A percentile compares a stretch with the other conserved stretches of the same genome.
Evolutionary conservation across 176 grass and related monocot genomes (phyloP).

Genomic region (Aegilops speltoides): DNA sequence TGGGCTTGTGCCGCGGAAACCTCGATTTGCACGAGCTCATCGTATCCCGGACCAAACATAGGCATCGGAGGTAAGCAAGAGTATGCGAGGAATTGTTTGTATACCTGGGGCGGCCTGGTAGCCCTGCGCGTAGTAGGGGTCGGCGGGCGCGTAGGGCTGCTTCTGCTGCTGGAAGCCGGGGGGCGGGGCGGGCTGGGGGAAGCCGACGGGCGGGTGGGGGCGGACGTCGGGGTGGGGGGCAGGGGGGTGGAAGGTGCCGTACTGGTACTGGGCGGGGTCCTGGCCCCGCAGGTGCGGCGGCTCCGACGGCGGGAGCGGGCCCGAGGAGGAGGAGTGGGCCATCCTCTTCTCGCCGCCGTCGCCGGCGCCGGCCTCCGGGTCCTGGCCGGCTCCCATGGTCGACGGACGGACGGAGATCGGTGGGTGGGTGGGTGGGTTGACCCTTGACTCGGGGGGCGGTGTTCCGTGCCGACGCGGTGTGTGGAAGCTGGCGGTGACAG

Average conservation of each 20-base stretch:
- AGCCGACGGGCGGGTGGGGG: slow-evolving; percentile 48
- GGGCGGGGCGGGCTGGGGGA: slow-evolving; percentile 54
- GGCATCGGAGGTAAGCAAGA: neutral
- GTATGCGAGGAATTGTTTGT: neutral
- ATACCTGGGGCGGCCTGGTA: slow-evolving; percentile 57
- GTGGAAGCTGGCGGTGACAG: neutral
- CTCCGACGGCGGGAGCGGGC: slow-evolving; percentile 39
- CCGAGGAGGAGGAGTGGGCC: slow-evolving; percentile 26
- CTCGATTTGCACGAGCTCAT: neutral
- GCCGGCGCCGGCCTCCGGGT: slow-evolving; percentile 25
- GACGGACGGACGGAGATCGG: neutral
- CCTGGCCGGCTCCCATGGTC: slow-evolving; percentile 34
- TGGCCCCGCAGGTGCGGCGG: slow-evolving; percentile 48
- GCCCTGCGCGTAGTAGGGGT: slow-evolving; percentile 50
- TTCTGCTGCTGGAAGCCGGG: slow-evolving; percentile 27
- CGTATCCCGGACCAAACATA: neutral
- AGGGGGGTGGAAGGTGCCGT: slow-evolving; percentile 45
- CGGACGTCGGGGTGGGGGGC: slow-evolving; percentile 6
- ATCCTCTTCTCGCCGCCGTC: neutral
- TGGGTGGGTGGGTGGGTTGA: neutral
- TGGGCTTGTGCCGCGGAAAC: no score
- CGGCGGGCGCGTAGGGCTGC: slow-evolving; percentile 46
- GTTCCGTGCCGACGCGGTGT: neutral
- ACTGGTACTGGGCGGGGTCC: slow-evolving; percentile 31
- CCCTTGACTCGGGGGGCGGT: neutral